Evolutionary conservation across 1,284 basidiomycete species (phyloP).

Genomic region (Sanghuangporus sanghuang): DNA sequence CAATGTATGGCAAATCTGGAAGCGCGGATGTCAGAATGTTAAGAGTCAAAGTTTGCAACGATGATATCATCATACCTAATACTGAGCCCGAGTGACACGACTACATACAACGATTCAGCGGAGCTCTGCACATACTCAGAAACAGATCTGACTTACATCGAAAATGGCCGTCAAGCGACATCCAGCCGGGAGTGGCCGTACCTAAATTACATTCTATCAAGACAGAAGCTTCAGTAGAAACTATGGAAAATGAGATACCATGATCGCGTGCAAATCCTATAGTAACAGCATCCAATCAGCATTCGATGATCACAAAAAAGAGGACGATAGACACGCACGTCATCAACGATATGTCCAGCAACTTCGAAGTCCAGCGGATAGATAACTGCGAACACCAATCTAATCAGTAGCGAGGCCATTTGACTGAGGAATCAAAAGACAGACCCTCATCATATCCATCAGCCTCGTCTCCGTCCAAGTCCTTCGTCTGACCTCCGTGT

Average conservation of each 20-base stretch:
- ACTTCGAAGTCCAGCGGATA: conserved; percentile 78
- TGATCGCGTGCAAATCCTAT: conserved; percentile 64
- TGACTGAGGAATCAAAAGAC: conserved; percentile 9
- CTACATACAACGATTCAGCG: conserved; percentile 26
- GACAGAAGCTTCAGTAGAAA: background rate
- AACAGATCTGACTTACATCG: conserved; percentile 47
- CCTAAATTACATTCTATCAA: conserved; percentile 10
- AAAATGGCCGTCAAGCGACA: conserved; percentile 88
- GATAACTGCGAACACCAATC: conserved; percentile 48
- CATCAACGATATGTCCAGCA: conserved; percentile 76
- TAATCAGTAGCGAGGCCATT: background rate
- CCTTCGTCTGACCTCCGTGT: conserved; percentile 53
- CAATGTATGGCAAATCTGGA: conserved; percentile 56
- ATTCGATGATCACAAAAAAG: background rate
- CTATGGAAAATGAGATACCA: conserved; percentile 36
- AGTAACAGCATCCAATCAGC: background rate
- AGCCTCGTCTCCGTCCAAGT: conserved; percentile 39
- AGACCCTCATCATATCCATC: conserved; percentile 34
- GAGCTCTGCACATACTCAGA: background rate
- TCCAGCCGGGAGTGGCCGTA: conserved; percentile 71
- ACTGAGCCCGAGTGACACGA: conserved; percentile 68
- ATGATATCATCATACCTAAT: conserved; percentile 39
- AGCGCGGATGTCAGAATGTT: background rate
- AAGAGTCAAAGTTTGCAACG: background rate
- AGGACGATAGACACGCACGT: conserved; percentile 46